These are phyloP conservation scores for Oenanthe sinensis DNA, from an alignment of 129 eudicot species.

Conservation along the genomic window DNA sequence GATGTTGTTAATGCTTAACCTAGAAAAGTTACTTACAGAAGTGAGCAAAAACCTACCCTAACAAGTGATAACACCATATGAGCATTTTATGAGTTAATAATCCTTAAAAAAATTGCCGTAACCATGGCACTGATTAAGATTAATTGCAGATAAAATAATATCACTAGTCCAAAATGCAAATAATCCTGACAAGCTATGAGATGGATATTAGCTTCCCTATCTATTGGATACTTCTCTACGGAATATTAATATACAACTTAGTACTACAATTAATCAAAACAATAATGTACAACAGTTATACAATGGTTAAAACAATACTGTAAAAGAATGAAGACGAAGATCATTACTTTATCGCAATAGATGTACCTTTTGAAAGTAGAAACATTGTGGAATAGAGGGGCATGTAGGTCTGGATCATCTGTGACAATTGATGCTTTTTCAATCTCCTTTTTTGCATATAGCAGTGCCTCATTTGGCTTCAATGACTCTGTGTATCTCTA, in stretches of 20 bases:
- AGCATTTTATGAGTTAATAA: background rate
- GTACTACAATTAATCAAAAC: background rate
- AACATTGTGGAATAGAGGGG: conserved; percentile 71
- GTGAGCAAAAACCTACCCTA: no score
- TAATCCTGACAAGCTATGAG: background rate
- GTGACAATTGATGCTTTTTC: conserved; percentile 32
- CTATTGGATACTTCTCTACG: background rate
- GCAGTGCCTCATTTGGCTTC: conserved; percentile 67
- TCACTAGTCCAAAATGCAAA: background rate
- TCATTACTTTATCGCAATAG: background rate
- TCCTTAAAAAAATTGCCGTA: background rate
- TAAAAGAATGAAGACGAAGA: background rate
- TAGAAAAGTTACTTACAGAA: background rate
- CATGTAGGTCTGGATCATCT: conserved; percentile 61
- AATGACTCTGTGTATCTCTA: conserved; percentile 53
- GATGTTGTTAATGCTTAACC: background rate
- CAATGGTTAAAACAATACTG: background rate
- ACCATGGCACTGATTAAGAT: background rate
- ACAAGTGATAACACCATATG: background rate
- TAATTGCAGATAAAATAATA: background rate
- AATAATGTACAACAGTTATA: background rate
- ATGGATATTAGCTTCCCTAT: background rate
- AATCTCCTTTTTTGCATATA: conserved; percentile 66
- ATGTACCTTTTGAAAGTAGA: conserved; percentile 72
- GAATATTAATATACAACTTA: background rate